A percentile compares a stretch with the other conserved stretches of the same genome.
phyloP scores from a whole-genome alignment of 148 eudicot species.

The Agrostemma githago region DNA sequence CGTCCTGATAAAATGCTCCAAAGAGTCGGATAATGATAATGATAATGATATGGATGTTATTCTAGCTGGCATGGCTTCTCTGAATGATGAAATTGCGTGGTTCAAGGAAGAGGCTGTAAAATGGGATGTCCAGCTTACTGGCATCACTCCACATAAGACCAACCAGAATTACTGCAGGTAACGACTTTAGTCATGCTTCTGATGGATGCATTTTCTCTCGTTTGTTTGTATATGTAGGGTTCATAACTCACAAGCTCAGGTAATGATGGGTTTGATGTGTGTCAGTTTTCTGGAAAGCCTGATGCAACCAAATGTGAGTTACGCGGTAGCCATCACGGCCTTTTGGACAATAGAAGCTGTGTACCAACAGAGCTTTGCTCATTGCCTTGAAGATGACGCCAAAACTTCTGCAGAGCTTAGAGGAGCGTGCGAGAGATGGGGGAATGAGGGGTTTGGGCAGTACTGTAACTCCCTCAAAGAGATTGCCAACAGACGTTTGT shows the following conservation, averaged over 20 bases:
- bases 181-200: background rate
- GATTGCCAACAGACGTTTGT: constrained; percentile 44
- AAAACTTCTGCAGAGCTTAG: constrained; percentile 56
- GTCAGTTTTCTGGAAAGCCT: constrained; percentile 64
- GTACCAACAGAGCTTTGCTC: constrained; percentile 69
- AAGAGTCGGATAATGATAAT: constrained; percentile 58
- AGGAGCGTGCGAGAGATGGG: constrained; percentile 71
- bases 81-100: constrained; percentile 80
- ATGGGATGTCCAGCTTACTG: constrained; percentile 49
- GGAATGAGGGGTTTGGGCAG: constrained; percentile 55
- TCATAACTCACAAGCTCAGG: background rate
- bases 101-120: constrained; percentile 79
- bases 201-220: background rate
- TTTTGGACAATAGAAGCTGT: constrained; percentile 67
- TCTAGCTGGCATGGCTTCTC: constrained; percentile 75
- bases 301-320: constrained; percentile 44
- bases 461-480: constrained; percentile 48
- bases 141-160: constrained; percentile 44
- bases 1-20: constrained; percentile 59
- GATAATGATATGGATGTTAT: constrained; percentile 62
- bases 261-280: background rate
- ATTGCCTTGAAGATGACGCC: constrained; percentile 56
- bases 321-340: constrained; percentile 53
- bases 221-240: background rate
- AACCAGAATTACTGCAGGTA: constrained; percentile 81